phyloP scores from a whole-genome alignment of 148 eudicot genomes.

The Fagopyrum esculentum region DNA sequence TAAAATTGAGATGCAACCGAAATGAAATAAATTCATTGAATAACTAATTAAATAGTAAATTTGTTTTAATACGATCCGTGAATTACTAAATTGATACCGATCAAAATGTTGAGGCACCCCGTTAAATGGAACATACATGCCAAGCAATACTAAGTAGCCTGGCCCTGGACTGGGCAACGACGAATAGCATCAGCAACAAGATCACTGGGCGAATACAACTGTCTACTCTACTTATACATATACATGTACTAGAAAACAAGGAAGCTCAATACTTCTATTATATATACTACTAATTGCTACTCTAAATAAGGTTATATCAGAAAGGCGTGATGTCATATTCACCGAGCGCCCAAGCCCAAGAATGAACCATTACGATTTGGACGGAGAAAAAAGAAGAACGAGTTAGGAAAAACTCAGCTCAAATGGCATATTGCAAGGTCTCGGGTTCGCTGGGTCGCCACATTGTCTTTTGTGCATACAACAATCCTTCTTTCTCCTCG shows the following conservation, averaged over 20 bases:
- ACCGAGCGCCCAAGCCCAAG: background rate
- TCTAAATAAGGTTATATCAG: background rate
- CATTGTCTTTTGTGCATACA: slow-evolving; percentile 20
- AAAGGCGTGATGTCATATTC: background rate
- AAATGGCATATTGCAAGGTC: slow-evolving; percentile 15
- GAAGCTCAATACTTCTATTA: background rate
- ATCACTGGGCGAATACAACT: background rate
- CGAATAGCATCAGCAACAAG: background rate
- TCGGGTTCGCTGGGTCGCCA: slow-evolving; percentile 16
- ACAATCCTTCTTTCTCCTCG: slow-evolving; percentile 17
- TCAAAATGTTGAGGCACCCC: background rate
- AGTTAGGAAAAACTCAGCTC: background rate
- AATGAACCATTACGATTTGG: background rate
- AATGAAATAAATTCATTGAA: too few relatives aligned
- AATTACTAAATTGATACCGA: background rate
- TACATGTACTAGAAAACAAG: background rate
- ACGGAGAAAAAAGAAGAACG: background rate
- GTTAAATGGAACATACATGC: background rate
- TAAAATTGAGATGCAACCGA: too few relatives aligned
- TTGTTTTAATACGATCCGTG: background rate
- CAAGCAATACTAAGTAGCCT: too few relatives aligned
- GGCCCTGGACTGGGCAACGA: too few relatives aligned
- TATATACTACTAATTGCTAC: background rate
- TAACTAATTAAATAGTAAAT: too few relatives aligned
- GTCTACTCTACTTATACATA: background rate